Base-by-base conservation (phyloP, 2,329 filamentous ascomycete genomes). In the Fusarium setosum region DNA sequence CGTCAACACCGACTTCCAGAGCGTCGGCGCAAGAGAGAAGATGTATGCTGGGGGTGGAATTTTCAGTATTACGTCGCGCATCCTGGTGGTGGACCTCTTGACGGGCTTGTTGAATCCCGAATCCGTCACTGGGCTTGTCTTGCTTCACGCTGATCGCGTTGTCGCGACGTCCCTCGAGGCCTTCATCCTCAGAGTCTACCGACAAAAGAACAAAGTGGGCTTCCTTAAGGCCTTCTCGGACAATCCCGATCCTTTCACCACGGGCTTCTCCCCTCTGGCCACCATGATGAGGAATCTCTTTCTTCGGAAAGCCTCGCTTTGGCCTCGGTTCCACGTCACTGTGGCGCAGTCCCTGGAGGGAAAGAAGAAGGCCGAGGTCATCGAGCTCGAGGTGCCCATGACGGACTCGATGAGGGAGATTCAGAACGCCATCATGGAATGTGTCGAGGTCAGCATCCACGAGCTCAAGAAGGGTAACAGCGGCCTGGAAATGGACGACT, bases 151-250 rank as follows among this genome's bases (percentile, higher is more conserved):
- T 6, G 96, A 99, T 63, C 89, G 90, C 63, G 88, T 97, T 29
- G 81, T 94, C 21, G 92, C 94, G 13, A 97, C 94, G 1, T 96
- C 94, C 2, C 82, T 94, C 3, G 96, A 99, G 77, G 95, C 96
- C 7, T 99, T 99, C 77, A 97, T 99, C 63, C 82, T 98, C 59
- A 88, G 96, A 35, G 93, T 97, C 55, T 99, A 94, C 76, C 88
- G 96, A 61, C 95, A 98, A 79, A 93, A 93, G 82, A 99, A 99
- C 79, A 97, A 96, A 81, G 83, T 80, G 29, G 96, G 96, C 31
- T 98, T 99, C 70, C 83, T 99, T 29, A 99, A 99, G 74, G 96
- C 96, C 12, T 97, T 99, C 74, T 96, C 94, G 0, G 96, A 99
- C 75, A 92, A 90, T 31, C 95, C 96, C 0, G 94, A 98, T 74